Conservation (phyloP, 345 rosid species). For the Salix caprea region DNA sequence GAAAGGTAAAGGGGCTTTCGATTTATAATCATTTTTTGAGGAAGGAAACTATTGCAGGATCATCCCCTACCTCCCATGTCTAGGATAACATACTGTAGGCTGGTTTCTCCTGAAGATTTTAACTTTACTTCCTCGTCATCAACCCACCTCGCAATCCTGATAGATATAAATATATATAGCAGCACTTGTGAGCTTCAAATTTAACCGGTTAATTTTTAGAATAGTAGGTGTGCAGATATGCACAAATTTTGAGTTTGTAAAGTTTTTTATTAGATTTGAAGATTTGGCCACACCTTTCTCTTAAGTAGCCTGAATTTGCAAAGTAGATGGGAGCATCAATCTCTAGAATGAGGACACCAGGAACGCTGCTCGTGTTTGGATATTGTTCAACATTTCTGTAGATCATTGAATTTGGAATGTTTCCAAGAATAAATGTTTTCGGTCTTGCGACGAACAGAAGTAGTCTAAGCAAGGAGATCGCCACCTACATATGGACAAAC, state of each 20-base stretch:
- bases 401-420: constrained; percentile 50
- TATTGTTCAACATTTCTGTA: constrained; percentile 75
- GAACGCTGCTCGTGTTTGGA: constrained; percentile 42
- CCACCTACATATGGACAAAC: constrained; percentile 37
- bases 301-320: constrained; percentile 70
- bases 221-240: not conserved
- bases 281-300: constrained; percentile 56
- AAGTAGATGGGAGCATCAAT: constrained; percentile 87
- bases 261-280: not conserved
- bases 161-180: not conserved
- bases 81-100: constrained; percentile 63
- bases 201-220: not conserved
- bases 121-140: constrained; percentile 73
- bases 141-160: constrained; percentile 75
- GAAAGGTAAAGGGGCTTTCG: not conserved
- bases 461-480: constrained; percentile 61
- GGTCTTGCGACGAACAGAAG: constrained; percentile 85
- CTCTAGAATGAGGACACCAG: constrained; percentile 63
- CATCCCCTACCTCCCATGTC: constrained; percentile 53
- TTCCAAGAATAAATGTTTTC: constrained; percentile 57
- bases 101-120: constrained; percentile 42
- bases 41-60: not conserved
- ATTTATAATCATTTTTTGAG: not conserved
- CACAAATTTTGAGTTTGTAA: not conserved
- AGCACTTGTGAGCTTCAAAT: not conserved